Base-by-base conservation (phyloP, 495 filamentous ascomycete genomes). In the Penicillium ucsense region DNA sequence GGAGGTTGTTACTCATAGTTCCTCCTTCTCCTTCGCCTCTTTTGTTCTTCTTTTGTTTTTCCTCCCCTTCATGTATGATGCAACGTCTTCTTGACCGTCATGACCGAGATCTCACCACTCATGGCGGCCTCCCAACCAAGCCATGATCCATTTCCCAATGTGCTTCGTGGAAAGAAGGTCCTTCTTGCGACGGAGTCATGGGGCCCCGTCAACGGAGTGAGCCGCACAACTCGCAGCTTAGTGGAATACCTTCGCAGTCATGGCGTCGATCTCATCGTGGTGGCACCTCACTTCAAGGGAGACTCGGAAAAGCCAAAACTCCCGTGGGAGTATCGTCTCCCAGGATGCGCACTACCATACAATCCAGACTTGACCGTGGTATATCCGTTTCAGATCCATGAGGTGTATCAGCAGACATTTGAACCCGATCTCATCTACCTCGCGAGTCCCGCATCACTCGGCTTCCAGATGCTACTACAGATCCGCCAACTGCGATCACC, bases 161-260 rank as follows among this genome's bases (percentile, higher is more conserved):
- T 61, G 8, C 62, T 83, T 20, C 50, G 65, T 6, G 74, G 75
- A 31, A 78, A 75, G 57, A 71, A 72, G 51, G 64, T 83, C 48
- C 63, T 84, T 3, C 67, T 83, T 32, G 79, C 79, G 31, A 81
- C 79, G 6, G 81, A 84, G 55, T 81, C 78, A 10, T 76, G 81
- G 50, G 81, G 80, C 29, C 81, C 79, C 0, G 77, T 83, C 49
- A 84, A 84, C 54, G 80, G 81, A 11, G 81, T 84, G 38, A 79
- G 75, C 55, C 67, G 77, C 38, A 84, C 79, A 0, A 83, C 81
- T 3, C 64, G 74, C 54, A 78, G 75, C 65, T 65, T 84, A 27
- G 72, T 83, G 27, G 72, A 79, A 52, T 81, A 84, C 47, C 64
- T 84, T 12, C 70, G 75, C 39, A 61, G 58, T 20, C 63, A 83